phyloP scores from a whole-genome alignment of 768 basidiomycete species.

The Sutorius australiensis region DNA sequence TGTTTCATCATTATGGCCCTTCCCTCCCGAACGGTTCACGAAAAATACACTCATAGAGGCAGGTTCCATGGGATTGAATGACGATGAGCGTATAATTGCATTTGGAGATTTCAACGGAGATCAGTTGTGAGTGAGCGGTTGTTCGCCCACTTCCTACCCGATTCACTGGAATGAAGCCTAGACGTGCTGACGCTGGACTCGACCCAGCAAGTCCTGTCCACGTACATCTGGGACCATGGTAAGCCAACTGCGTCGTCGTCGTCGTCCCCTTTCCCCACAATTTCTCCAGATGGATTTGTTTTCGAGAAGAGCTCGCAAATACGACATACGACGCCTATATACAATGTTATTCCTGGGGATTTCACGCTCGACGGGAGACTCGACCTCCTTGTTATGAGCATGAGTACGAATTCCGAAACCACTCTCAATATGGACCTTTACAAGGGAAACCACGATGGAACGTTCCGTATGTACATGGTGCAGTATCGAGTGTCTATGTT shows the following conservation, averaged over 20 bases:
- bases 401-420: constrained; percentile 56
- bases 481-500: neutral
- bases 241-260: constrained; percentile 15
- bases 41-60: constrained; percentile 78
- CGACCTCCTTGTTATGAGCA: constrained; percentile 88
- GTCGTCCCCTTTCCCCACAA: constrained; percentile 3
- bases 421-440: constrained; percentile 71
- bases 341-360: constrained; percentile 90
- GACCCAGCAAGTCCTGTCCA: constrained; percentile 73
- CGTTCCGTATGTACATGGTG: constrained; percentile 52
- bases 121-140: constrained; percentile 66
- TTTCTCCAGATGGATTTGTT: constrained; percentile 49
- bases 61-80: constrained; percentile 73
- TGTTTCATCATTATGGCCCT: constrained; percentile 65
- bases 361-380: constrained; percentile 90
- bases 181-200: constrained; percentile 73
- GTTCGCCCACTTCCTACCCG: neutral
- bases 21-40: constrained; percentile 79
- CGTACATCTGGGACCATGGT: constrained; percentile 85
- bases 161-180: constrained; percentile 43
- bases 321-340: constrained; percentile 52
- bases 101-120: constrained; percentile 97
- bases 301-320: constrained; percentile 52
- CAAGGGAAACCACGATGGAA: constrained; percentile 54
- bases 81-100: constrained; percentile 73